Evolutionary conservation across 1,284 basidiomycete genomes (phyloP), one percentile per base, ranked within the genome.

Genomic region (Ganoderma sp.): DNA sequence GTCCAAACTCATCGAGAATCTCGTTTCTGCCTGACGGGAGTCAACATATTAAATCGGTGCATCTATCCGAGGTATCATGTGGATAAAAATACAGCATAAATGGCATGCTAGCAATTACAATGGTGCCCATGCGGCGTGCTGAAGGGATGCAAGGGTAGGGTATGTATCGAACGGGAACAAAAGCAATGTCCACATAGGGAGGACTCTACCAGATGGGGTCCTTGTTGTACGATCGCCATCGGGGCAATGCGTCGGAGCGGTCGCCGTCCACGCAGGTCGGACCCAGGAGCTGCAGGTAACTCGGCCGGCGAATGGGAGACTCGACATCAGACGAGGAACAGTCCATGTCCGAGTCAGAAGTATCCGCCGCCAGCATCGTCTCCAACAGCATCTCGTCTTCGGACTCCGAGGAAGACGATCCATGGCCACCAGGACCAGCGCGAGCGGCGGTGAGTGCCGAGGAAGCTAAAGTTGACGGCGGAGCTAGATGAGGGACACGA

Each of bases 381-480:
- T 73, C 73, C 59, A 75, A 64, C 67, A 70, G 64, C 43, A 42
- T 39, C 64, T 75, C 74, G 17, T 75, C 73, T 39, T 71, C 72
- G 28, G 64, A 65, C 50, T 69, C 71, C 22, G 58, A 25, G 9
- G 22, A 39, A n/a, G 39, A 42, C n/a, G 58, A 60, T 22, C 58
- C 22, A 42, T 28, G 17, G 41, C 58, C n/a, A 28, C 37, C 58
- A 17, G 39, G 37, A 15, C 34, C n/a, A 28, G 41, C 41, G 56
- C 59, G 42, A 34, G 61, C 41, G 39, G 54, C 58, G 39, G 65
- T 32, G 6, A 42, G 37, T 0, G 41, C 42, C 10, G 54, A n/a
- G 22, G 48, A 22, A 19, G 17, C 15, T 9, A 28, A 22, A 10
- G 52, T 22, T 9, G 62, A 28, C 10, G 54, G 22, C n/a, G 5